These are phyloP conservation scores for Yarrowia sp. DNA, from an alignment of 805 yeast species.

Conservation along the genomic window DNA sequence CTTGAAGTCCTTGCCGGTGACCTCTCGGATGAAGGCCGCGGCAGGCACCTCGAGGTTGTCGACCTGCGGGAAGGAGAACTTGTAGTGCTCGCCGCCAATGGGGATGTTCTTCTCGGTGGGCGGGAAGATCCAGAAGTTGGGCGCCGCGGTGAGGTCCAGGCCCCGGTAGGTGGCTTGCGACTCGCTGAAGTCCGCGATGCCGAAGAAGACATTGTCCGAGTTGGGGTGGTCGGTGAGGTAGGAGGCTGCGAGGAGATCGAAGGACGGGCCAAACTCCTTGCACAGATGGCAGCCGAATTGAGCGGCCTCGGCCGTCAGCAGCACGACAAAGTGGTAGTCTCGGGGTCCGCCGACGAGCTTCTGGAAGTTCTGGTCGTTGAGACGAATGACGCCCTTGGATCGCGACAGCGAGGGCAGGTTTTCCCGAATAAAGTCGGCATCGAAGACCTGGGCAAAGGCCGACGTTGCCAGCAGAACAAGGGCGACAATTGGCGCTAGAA, in stretches of 20 bases:
- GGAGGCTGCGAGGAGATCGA: conserved; percentile 57
- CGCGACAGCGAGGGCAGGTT: conserved; percentile 19
- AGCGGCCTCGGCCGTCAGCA: conserved; percentile 71
- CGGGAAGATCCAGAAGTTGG: conserved; percentile 63
- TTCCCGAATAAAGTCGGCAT: conserved; percentile 12
- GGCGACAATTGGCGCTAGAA: conserved; percentile 24
- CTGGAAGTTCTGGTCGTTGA: conserved; percentile 63
- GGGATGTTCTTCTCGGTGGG: conserved; percentile 45
- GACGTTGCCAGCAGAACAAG: conserved; percentile 7
- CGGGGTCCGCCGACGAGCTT: conserved; percentile 59
- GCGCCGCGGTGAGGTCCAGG: conserved; percentile 67
- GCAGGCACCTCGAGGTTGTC: conserved; percentile 34
- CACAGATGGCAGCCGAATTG: conserved; percentile 78
- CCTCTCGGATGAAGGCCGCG: conserved; percentile 28
- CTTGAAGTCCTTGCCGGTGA: conserved; percentile 34
- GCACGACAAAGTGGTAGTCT: conserved; percentile 62
- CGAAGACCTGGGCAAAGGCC: conserved; percentile 5
- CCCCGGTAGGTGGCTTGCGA: conserved; percentile 52
- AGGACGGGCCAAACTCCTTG: conserved; percentile 64
- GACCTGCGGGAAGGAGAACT: conserved; percentile 36
- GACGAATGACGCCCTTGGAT: conserved; percentile 42
- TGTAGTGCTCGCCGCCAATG: conserved; percentile 36
- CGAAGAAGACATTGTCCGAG: conserved; percentile 60
- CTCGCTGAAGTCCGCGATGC: conserved; percentile 67
- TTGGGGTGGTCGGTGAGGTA: conserved; percentile 59